Evolutionary conservation across 2,329 filamentous ascomycete species (phyloP).

Genomic region (Aspergillus fumigatiaffinis): DNA sequence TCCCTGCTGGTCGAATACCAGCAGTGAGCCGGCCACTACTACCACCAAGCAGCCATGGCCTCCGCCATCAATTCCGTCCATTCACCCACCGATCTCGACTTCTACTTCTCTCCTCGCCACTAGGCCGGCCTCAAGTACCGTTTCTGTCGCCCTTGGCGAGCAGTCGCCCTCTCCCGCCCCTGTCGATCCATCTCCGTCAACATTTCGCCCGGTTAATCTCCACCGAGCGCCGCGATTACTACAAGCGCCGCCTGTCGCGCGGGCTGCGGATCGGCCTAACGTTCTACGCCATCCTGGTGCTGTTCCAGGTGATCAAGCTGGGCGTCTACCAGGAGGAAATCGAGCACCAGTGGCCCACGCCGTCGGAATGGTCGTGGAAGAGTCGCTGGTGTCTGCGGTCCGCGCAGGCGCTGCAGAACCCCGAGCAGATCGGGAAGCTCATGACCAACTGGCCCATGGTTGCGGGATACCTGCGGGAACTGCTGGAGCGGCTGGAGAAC

Average conservation of each 20-base stretch:
- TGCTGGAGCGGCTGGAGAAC: conserved; percentile 68
- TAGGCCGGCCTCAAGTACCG: conserved; percentile 58
- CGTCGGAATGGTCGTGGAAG: conserved; percentile 72
- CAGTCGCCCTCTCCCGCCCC: conserved; percentile 43
- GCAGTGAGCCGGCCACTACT: conserved; percentile 33
- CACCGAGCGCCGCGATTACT: conserved; percentile 59
- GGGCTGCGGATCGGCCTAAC: conserved; percentile 68
- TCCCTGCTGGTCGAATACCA: conserved; percentile 38
- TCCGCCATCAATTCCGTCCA: conserved; percentile 37
- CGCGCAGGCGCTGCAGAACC: conserved; percentile 58
- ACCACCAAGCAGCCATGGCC: conserved; percentile 25
- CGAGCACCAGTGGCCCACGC: conserved; percentile 74
- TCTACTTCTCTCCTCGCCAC: conserved; percentile 48
- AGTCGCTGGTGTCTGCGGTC: conserved; percentile 66
- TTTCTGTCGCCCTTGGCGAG: conserved; percentile 59
- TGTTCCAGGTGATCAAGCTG: conserved; percentile 59
- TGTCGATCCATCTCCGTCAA: conserved; percentile 51
- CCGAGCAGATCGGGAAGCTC: conserved; percentile 50
- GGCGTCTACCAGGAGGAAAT: conserved; percentile 69
- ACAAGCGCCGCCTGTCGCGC: conserved; percentile 52
- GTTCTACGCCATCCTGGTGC: conserved; percentile 63
- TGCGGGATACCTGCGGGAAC: conserved; percentile 55
- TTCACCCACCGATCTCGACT: conserved; percentile 58
- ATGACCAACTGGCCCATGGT: conserved; percentile 67
- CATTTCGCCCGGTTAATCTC: conserved; percentile 68